Base-by-base conservation (phyloP, 2,329 filamentous ascomycete genomes). In the Sporothrix euskadiensis region DNA sequence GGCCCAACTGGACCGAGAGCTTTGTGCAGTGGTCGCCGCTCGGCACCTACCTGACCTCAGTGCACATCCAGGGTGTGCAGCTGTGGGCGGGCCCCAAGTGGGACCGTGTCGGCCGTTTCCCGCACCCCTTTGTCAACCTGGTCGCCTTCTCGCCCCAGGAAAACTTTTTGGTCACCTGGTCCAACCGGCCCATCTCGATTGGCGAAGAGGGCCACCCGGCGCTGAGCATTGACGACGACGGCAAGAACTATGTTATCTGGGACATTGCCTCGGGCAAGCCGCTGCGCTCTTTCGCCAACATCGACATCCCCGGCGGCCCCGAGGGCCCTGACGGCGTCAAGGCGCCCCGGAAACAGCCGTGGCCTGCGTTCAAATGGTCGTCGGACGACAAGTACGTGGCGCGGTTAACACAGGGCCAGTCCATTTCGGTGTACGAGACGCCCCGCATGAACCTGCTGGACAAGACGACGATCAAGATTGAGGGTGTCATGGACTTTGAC, bases 361-460 rank as follows among this genome's bases (percentile, higher is more conserved):
- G 96, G 96, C 96, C 96, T 32, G 94, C 95, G 1, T 99, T 99
- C 90, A 99, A 99, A 86, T 99, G 96, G 96, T 98, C 96, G 41
- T 87, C 96, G 3, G 96, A 99, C 80, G 94, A 98, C 84, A 96
- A 97, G 83, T 99, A 97, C 81, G 94, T 98, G 75, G 96, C 96
- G 30, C 91, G 96, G 76, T 90, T 98, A 85, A 94, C 90, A 75
- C 94, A 94, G 77, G 92, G 92, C 77, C 89, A 94, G 78, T 94
- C 93, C 72, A 97, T 99, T 80, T 99, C 98, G 78, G 95, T 99
- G 81, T 98, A 97, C 81, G 94, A 98, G 80, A 87, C 94, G 8
- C 94, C 95, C 0, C 89, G 94, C 72, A 91, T 91, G 78, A 94
- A 97, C 78, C 98, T 97, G 78, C 83, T 99, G 49, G 93, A 94